phyloP scores from a whole-genome alignment of 352 stramenopile genomes.

The Pythium angustatum region DNA sequence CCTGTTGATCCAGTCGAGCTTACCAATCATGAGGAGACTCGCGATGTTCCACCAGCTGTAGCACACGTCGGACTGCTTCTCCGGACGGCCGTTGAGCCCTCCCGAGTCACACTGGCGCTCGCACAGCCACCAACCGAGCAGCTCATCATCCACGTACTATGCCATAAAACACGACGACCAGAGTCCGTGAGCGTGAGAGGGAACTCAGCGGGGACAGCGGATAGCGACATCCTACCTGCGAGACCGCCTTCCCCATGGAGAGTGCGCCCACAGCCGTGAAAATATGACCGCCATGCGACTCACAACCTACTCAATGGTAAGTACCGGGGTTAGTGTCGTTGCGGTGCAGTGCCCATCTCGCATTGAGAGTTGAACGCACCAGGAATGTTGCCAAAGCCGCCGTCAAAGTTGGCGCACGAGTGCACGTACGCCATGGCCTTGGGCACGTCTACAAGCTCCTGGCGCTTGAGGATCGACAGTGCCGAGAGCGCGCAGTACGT shows the following conservation, averaged over 20 bases:
- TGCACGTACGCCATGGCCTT: conserved; percentile 93
- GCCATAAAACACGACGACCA: background rate
- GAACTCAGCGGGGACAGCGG: too few species aligned
- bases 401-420: conserved; percentile 97
- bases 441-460: conserved; percentile 88
- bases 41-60: conserved; percentile 99
- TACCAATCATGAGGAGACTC: conserved; percentile 94
- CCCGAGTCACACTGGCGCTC: conserved; percentile 97
- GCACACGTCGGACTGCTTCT: conserved; percentile 99
- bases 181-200: too few species aligned
- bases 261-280: conserved; percentile 97
- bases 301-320: conserved; percentile 88
- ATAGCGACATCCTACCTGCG: conserved; percentile 28
- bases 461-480: conserved; percentile 91
- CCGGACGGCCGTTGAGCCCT: conserved; percentile 94
- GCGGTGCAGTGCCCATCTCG: too few species aligned
- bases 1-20: conserved; percentile 95
- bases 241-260: conserved; percentile 76
- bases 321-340: too few species aligned
- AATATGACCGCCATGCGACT: conserved; percentile 97
- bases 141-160: conserved; percentile 85
- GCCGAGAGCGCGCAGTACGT: conserved; percentile 97
- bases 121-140: conserved; percentile 96
- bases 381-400: conserved; percentile 89
- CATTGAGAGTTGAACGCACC: too few species aligned